phyloP scores from a whole-genome alignment of 1,284 basidiomycete species.

The Hymenochaete sp. region DNA sequence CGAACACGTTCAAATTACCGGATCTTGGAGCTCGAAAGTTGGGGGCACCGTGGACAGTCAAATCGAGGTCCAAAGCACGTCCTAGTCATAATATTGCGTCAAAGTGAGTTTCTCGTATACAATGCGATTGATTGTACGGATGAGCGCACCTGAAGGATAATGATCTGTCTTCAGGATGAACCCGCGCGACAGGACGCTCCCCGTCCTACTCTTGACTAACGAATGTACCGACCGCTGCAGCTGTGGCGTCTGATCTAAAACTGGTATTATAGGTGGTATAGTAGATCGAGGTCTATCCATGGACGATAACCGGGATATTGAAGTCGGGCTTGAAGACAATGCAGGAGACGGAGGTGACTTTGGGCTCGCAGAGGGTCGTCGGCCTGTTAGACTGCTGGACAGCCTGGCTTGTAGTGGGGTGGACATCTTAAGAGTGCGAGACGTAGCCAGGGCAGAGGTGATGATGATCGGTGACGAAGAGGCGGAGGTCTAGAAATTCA shows the following conservation, averaged over 20 bases:
- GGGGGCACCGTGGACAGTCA: conserved; percentile 90
- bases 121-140: neutral
- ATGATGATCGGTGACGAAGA: neutral
- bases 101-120: neutral
- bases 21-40: conserved; percentile 84
- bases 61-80: conserved; percentile 82
- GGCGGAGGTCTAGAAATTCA: no score
- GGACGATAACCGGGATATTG: conserved; percentile 6
- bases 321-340: conserved; percentile 10
- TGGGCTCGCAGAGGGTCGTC: conserved; percentile 12
- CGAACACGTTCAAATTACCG: conserved; percentile 81
- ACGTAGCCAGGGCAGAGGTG: neutral
- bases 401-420: conserved; percentile 15
- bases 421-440: conserved; percentile 16
- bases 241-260: conserved; percentile 51
- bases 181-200: conserved; percentile 83
- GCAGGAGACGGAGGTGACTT: conserved; percentile 6
- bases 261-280: neutral
- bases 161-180: conserved; percentile 93
- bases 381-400: conserved; percentile 11
- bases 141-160: conserved; percentile 65
- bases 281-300: conserved; percentile 5
- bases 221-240: conserved; percentile 57
- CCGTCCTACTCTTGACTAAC: conserved; percentile 81
- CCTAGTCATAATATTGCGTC: conserved; percentile 42